Evolutionary conservation across 495 filamentous ascomycete genomes (phyloP).

Genomic region (Emericellopsis terricola): DNA sequence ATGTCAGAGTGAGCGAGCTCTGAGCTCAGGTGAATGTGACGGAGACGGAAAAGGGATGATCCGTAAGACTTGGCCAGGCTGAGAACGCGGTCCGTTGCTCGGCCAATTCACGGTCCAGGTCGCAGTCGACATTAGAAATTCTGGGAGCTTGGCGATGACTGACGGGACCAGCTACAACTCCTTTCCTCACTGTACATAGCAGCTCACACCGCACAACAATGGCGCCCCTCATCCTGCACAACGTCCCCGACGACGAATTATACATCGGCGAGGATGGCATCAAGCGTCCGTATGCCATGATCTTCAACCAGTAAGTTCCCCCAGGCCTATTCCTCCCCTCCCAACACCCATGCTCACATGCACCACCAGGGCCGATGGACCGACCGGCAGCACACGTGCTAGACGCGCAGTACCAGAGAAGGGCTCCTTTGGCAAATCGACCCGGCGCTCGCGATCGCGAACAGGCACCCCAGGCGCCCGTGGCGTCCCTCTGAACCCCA

Average conservation of each 20-base stretch:
- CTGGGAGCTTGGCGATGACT: no score
- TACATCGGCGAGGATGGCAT: slow-evolving; percentile 38
- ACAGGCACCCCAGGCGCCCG: slow-evolving; percentile 30
- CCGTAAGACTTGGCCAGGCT: no score
- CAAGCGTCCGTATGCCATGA: slow-evolving; percentile 35
- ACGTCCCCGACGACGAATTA: slow-evolving; percentile 39
- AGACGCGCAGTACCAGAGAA: slow-evolving; percentile 27
- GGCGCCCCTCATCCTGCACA: slow-evolving; percentile 38
- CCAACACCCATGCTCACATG: background rate
- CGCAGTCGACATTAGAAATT: no score
- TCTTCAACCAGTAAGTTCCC: slow-evolving; percentile 31
- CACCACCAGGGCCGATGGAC: slow-evolving; percentile 17
- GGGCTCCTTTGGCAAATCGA: slow-evolving; percentile 38
- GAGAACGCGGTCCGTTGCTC: no score
- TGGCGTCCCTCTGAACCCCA: slow-evolving; percentile 34
- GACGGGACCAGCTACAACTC: no score
- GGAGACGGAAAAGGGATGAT: no score
- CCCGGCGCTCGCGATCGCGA: slow-evolving; percentile 30
- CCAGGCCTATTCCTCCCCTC: slow-evolving; percentile 1
- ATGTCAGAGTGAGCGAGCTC: no score
- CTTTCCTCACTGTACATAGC: no score
- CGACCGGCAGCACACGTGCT: slow-evolving; percentile 12
- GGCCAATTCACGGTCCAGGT: no score
- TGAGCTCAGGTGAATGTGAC: no score
- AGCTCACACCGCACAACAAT: slow-evolving; percentile 12